Percentiles rank a stretch among this genome's conserved stretches.
These are phyloP conservation scores for Penicillium concentricum DNA, from an alignment of 2,329 filamentous ascomycete genomes.

Conservation along the genomic window DNA sequence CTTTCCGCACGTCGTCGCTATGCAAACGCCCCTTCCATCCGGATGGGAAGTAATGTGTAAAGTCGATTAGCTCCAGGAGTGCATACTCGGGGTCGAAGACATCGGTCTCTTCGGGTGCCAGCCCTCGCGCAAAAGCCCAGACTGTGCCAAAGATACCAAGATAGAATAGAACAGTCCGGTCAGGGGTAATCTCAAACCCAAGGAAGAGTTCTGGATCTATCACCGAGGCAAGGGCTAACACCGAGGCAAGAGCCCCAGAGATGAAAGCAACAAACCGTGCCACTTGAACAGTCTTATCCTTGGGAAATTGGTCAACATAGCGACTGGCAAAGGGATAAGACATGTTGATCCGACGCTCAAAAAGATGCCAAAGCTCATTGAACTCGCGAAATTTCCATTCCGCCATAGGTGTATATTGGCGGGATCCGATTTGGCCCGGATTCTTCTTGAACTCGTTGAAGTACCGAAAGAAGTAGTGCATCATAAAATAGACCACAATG, in stretches of 20 bases:
- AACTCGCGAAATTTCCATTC: constrained; percentile 99
- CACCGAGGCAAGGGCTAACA: constrained; percentile 80
- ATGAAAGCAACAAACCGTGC: constrained; percentile 85
- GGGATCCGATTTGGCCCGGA: constrained; percentile 78
- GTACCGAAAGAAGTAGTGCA: constrained; percentile 91
- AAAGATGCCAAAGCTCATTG: constrained; percentile 92
- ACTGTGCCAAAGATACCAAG: constrained; percentile 77
- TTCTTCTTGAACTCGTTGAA: constrained; percentile 98
- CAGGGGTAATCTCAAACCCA: constrained; percentile 84
- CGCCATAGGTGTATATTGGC: constrained; percentile 87
- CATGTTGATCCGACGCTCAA: constrained; percentile 86
- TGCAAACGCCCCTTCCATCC: constrained; percentile 90
- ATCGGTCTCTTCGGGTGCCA: constrained; percentile 80
- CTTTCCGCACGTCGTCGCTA: constrained; percentile 85
- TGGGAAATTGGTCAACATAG: constrained; percentile 95
- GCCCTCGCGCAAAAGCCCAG: constrained; percentile 79
- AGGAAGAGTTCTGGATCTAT: constrained; percentile 88
- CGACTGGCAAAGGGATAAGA: constrained; percentile 89
- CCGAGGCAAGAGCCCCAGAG: constrained; percentile 78
- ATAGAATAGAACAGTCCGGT: constrained; percentile 88
- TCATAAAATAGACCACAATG: constrained; percentile 78
- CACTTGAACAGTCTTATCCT: constrained; percentile 84
- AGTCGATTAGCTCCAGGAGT: constrained; percentile 83
- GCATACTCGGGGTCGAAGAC: constrained; percentile 93
- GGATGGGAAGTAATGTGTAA: constrained; percentile 85